Evolutionary conservation across 1,284 basidiomycete species (phyloP).

Genomic region (Microbotryum intermedium): DNA sequence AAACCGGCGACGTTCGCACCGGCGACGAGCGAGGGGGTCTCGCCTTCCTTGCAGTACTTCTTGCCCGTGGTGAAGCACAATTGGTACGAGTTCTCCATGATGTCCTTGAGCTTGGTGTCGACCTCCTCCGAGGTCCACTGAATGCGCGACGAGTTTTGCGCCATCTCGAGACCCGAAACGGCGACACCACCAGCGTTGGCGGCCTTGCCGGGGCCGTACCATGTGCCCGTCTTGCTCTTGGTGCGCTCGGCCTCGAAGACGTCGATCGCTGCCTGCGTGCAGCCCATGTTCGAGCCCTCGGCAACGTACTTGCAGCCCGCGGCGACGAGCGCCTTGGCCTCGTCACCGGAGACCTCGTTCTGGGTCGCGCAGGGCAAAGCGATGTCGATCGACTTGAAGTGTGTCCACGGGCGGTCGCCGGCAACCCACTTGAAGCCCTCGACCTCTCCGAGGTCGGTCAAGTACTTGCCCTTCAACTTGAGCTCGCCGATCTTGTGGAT

Average conservation of each 20-base stretch:
- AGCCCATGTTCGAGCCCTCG: conserved; percentile 52
- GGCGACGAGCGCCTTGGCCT: conserved; percentile 61
- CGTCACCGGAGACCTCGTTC: conserved; percentile 63
- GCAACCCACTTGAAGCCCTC: conserved; percentile 57
- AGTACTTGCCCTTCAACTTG: conserved; percentile 56
- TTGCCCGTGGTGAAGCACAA: conserved; percentile 50
- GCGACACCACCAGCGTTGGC: conserved; percentile 50
- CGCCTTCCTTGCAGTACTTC: conserved; percentile 52
- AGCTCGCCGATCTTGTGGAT: conserved; percentile 53
- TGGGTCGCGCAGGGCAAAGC: conserved; percentile 69
- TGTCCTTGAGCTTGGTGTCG: conserved; percentile 61
- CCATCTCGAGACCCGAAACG: conserved; percentile 70
- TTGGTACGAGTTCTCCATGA: conserved; percentile 63
- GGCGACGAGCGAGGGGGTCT: conserved; percentile 47
- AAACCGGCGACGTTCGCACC: conserved; percentile 73
- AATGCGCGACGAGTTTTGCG: conserved; percentile 63
- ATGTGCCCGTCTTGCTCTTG: conserved; percentile 47
- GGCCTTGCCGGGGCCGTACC: conserved; percentile 65
- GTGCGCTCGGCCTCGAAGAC: conserved; percentile 58
- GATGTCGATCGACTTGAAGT: conserved; percentile 58
- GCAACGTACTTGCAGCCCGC: conserved; percentile 65
- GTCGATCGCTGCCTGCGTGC: conserved; percentile 54
- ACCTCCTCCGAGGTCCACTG: conserved; percentile 60
- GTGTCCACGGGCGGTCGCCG: conserved; percentile 63
- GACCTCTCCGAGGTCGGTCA: conserved; percentile 48